Percentiles rank a stretch among this genome's conserved stretches.
These are phyloP conservation scores for Pharus latifolius DNA, from an alignment of 176 grass and related monocot species.

Conservation along the genomic window DNA sequence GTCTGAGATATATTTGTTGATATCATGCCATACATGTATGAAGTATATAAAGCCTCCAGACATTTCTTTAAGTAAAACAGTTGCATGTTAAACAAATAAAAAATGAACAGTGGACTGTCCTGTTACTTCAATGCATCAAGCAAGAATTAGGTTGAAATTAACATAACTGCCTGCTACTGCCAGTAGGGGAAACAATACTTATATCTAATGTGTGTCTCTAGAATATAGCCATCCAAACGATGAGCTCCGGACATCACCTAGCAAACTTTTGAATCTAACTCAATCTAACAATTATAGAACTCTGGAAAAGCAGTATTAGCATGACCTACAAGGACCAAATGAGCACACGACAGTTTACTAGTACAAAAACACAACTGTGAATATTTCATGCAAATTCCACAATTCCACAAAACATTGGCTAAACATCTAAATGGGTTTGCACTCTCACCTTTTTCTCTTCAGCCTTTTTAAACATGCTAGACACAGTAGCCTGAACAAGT, in stretches of 20 bases:
- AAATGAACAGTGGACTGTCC: background rate
- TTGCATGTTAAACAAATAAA: background rate
- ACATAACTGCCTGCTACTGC: background rate
- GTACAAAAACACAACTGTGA: background rate
- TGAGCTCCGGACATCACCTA: background rate
- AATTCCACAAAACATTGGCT: background rate
- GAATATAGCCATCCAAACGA: background rate
- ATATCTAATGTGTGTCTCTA: background rate
- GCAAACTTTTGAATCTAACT: background rate
- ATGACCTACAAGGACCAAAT: background rate
- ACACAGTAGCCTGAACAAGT: constrained; percentile 81
- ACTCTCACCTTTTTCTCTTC: constrained; percentile 48
- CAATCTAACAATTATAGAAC: background rate
- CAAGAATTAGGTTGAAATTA: background rate
- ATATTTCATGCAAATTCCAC: background rate
- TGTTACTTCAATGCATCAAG: constrained; percentile 1
- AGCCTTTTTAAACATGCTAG: constrained; percentile 62
- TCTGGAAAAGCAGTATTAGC: background rate
- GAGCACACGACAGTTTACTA: background rate
- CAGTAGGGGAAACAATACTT: background rate
- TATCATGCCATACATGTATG: background rate
- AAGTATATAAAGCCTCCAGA: background rate
- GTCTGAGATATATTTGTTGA: background rate
- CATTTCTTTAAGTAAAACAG: background rate
- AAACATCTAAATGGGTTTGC: background rate